phyloP scores from a whole-genome alignment of 805 yeast species.

The Yamadazyma phyllophila region DNA sequence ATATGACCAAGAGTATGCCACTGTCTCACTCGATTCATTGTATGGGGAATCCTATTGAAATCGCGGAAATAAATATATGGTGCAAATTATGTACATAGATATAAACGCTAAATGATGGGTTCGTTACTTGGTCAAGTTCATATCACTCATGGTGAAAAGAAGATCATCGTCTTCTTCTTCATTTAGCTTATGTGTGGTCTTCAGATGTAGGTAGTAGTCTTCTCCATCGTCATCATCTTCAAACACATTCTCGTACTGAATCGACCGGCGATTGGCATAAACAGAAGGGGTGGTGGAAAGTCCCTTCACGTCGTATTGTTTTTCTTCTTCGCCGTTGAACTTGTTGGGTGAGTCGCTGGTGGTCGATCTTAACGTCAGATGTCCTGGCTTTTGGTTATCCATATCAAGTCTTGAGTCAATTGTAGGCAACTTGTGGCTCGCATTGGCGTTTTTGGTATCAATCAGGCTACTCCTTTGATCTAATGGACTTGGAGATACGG shows the following conservation, averaged over 20 bases:
- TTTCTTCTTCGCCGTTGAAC: neutral
- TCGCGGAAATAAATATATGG: too few species aligned
- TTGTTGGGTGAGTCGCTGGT: too few species aligned
- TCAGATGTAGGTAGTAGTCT: slow-evolving; percentile 18
- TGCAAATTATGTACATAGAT: too few species aligned
- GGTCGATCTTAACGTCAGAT: neutral
- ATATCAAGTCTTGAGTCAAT: slow-evolving; percentile 29
- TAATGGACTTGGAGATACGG: slow-evolving; percentile 8
- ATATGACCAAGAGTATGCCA: too few species aligned
- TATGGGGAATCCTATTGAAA: too few species aligned
- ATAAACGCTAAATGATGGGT: too few species aligned
- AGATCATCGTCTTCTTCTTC: slow-evolving; percentile 57
- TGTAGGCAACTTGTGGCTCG: slow-evolving; percentile 20
- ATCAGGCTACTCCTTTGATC: slow-evolving; percentile 14
- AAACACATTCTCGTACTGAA: slow-evolving; percentile 39
- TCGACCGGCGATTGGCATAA: slow-evolving; percentile 19
- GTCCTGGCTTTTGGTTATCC: neutral
- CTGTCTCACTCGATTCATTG: too few species aligned
- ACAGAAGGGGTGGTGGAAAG: slow-evolving; percentile 38
- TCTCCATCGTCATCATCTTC: slow-evolving; percentile 56
- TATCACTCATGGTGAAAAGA: slow-evolving; percentile 71
- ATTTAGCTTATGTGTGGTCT: slow-evolving; percentile 3
- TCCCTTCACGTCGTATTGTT: slow-evolving; percentile 22
- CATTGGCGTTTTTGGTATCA: neutral
- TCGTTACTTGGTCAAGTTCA: slow-evolving; percentile 45